These are phyloP conservation scores for Tetraselmis chui DNA, from an alignment of 139 green algal genomes.

Conservation along the genomic window DNA sequence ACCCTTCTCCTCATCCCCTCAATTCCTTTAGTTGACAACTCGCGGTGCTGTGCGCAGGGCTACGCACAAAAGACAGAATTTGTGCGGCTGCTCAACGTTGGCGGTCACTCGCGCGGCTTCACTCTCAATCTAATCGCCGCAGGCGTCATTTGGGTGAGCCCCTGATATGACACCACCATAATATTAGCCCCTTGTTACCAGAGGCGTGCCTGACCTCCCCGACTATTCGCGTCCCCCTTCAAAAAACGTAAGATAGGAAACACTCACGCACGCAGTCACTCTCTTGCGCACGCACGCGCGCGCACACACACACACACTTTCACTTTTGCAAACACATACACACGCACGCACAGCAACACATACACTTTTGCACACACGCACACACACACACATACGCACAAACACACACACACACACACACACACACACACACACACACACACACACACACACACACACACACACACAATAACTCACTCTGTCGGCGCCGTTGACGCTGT, in stretches of 20 bases:
- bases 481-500: neutral
- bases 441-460: neutral
- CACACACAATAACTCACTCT: too few relatives aligned
- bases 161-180: too few relatives aligned
- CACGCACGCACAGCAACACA: neutral
- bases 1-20: too few relatives aligned
- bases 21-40: neutral
- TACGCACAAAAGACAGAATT: neutral
- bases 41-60: neutral
- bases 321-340: neutral
- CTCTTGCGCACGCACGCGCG: neutral
- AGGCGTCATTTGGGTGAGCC: neutral
- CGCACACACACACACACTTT: neutral
- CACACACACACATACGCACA: neutral
- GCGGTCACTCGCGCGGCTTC: neutral
- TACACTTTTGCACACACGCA: neutral
- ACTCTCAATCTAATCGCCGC: neutral
- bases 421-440: neutral
- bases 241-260: too few relatives aligned
- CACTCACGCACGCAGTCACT: neutral
- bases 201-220: neutral
- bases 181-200: too few relatives aligned
- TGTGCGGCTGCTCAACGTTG: neutral
- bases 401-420: neutral
- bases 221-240: neutral